These are phyloP conservation scores for Leccinum subgranulosum DNA, from an alignment of 768 basidiomycete genomes.

Conservation along the genomic window DNA sequence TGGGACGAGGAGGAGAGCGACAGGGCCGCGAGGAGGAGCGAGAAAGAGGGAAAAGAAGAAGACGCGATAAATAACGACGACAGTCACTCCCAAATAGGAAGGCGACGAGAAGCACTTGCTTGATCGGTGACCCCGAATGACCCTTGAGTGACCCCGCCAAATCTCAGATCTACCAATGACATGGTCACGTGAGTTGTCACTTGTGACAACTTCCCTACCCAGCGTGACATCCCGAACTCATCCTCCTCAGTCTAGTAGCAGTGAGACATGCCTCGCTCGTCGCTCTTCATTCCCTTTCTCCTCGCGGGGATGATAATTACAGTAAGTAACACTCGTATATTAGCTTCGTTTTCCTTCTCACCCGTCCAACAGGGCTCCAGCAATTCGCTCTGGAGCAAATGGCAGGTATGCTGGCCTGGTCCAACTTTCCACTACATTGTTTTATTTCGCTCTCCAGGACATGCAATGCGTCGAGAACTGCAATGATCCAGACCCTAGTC, in stretches of 20 bases:
- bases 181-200: conserved; percentile 22
- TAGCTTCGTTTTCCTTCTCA: neutral
- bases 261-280: conserved; percentile 52
- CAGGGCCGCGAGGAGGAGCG: conserved; percentile 11
- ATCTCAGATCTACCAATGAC: conserved; percentile 26
- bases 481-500: conserved; percentile 52
- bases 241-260: neutral
- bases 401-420: conserved; percentile 51
- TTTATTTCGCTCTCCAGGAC: conserved; percentile 48
- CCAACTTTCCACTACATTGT: neutral
- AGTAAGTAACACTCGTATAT: conserved; percentile 34
- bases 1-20: conserved; percentile 15
- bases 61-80: conserved; percentile 33
- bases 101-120: conserved; percentile 29
- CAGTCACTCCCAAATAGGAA: conserved; percentile 24
- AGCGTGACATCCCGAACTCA: conserved; percentile 7
- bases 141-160: conserved; percentile 14
- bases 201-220: conserved; percentile 9
- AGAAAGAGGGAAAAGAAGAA: conserved; percentile 29
- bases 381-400: conserved; percentile 82
- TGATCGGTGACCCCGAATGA: conserved; percentile 28
- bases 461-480: conserved; percentile 99
- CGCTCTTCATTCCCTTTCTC: conserved; percentile 71
- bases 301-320: conserved; percentile 93
- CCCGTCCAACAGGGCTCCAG: conserved; percentile 56